These are phyloP conservation scores for Diplodia corticola DNA, from an alignment of 2,329 filamentous ascomycete genomes.

Conservation along the genomic window DNA sequence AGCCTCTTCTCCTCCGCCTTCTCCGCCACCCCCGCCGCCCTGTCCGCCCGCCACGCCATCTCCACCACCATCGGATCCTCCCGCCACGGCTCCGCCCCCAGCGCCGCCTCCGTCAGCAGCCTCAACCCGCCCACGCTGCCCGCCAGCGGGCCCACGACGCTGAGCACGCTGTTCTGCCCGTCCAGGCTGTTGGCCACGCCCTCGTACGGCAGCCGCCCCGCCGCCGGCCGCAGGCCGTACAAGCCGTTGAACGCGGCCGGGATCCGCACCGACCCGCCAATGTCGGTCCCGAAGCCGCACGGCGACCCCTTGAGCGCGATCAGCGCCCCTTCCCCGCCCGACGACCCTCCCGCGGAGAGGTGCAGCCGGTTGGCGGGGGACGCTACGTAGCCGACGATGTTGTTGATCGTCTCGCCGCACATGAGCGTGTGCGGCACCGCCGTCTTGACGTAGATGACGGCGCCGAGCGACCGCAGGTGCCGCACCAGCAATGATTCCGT, in stretches of 20 bases:
- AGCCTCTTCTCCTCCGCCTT: conserved; percentile 52
- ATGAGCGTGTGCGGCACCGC: conserved; percentile 59
- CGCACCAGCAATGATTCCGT: conserved; percentile 62
- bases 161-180: conserved; percentile 64
- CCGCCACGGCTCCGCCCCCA: conserved; percentile 64
- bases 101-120: conserved; percentile 57
- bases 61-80: conserved; percentile 65
- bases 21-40: too few relatives aligned
- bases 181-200: conserved; percentile 61
- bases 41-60: conserved; percentile 60
- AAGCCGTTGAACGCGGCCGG: conserved; percentile 62
- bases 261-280: conserved; percentile 59
- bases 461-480: conserved; percentile 55
- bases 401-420: conserved; percentile 62
- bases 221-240: conserved; percentile 57
- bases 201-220: conserved; percentile 50
- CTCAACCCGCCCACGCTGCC: conserved; percentile 56
- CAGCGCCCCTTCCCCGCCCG: conserved; percentile 60
- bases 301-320: conserved; percentile 56
- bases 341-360: conserved; percentile 59
- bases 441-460: conserved; percentile 58
- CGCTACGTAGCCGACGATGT: conserved; percentile 59
- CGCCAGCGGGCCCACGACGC: conserved; percentile 64
- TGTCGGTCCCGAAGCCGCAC: conserved; percentile 60
- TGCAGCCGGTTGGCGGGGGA: conserved; percentile 59